Percentiles rank a stretch among this genome's conserved stretches.
These are phyloP conservation scores for Phylloporus rhodoxanthus DNA, from an alignment of 768 basidiomycete genomes.

Conservation along the genomic window DNA sequence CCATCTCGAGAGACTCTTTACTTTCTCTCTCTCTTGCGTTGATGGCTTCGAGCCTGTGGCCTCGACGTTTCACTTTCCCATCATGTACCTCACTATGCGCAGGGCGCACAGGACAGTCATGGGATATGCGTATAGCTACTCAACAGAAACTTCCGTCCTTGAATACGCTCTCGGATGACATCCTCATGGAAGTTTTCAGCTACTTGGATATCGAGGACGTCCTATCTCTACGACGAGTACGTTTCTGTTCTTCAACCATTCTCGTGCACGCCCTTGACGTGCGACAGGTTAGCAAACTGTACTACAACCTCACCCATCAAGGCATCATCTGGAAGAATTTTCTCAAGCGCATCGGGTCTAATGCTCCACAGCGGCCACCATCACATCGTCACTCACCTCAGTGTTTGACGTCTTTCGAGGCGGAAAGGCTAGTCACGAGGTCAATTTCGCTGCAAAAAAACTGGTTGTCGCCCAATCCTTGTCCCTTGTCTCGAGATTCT, in stretches of 20 bases:
- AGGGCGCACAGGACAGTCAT: slow-evolving; percentile 15
- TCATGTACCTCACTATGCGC: slow-evolving; percentile 13
- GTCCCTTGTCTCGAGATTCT: slow-evolving; percentile 20
- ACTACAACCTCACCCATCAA: slow-evolving; percentile 61
- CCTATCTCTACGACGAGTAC: slow-evolving; percentile 32
- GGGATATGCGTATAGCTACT: slow-evolving; percentile 23
- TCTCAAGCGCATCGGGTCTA: slow-evolving; percentile 47
- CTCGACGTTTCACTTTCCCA: slow-evolving; percentile 15
- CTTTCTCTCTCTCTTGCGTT: slow-evolving; percentile 4
- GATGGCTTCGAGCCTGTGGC: slow-evolving; percentile 23
- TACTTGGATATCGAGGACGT: slow-evolving; percentile 36
- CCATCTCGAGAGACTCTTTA: neutral
- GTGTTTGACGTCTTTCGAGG: slow-evolving; percentile 33
- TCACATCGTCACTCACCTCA: slow-evolving; percentile 40
- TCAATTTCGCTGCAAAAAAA: slow-evolving; percentile 56
- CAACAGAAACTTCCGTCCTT: slow-evolving; percentile 26
- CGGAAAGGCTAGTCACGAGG: slow-evolving; percentile 55
- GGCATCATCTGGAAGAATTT: slow-evolving; percentile 66
- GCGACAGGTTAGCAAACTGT: slow-evolving; percentile 49
- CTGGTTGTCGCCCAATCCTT: slow-evolving; percentile 44
- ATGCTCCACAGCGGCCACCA: slow-evolving; percentile 56
- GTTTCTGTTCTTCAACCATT: slow-evolving; percentile 5
- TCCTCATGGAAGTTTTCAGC: slow-evolving; percentile 35
- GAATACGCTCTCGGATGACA: slow-evolving; percentile 33
- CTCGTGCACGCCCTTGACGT: neutral